These are phyloP conservation scores for Tetrapisispora nanseiensis DNA, from an alignment of 805 yeast genomes.

Conservation along the genomic window DNA sequence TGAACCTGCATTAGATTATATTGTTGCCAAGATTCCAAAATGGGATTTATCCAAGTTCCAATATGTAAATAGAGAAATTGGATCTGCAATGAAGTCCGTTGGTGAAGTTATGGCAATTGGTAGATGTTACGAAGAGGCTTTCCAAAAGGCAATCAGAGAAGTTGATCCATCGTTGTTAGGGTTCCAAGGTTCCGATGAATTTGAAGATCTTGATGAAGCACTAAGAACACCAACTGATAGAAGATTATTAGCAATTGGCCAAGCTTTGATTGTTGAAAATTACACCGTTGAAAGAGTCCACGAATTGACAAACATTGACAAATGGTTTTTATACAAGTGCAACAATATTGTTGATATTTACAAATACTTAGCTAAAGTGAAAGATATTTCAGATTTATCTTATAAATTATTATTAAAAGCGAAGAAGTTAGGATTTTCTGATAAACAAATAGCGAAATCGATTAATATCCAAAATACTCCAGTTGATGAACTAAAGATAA, in stretches of 20 bases:
- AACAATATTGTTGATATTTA: conserved; percentile 89
- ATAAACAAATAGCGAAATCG: conserved; percentile 78
- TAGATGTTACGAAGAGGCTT: conserved; percentile 92
- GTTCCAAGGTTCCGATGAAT: conserved; percentile 74
- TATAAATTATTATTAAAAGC: conserved; percentile 66
- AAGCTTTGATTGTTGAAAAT: conserved; percentile 85
- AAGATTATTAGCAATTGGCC: conserved; percentile 97
- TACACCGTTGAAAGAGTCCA: conserved; percentile 89
- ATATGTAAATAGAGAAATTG: conserved; percentile 87
- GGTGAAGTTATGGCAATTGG: conserved; percentile 99
- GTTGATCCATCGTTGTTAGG: conserved; percentile 87
- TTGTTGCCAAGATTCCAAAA: conserved; percentile 95
- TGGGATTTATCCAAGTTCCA: conserved; percentile 96
- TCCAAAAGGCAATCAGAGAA: conserved; percentile 95
- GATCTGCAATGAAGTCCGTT: conserved; percentile 95
- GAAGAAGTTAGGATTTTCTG: conserved; percentile 91
- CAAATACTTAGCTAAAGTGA: conserved; percentile 60
- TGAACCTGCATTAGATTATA: conserved; percentile 93
- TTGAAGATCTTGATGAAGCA: conserved; percentile 65
- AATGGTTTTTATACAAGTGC: conserved; percentile 90
- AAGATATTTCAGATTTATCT: conserved; percentile 49
- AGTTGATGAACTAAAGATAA: conserved; percentile 61
- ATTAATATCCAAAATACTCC: conserved; percentile 40
- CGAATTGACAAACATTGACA: conserved; percentile 85
- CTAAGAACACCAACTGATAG: conserved; percentile 86